Percentiles rank a stretch among this genome's conserved stretches.
These are phyloP conservation scores for Ceratocystis eucalypticola DNA, from an alignment of 2,329 filamentous ascomycete species.

Conservation along the genomic window DNA sequence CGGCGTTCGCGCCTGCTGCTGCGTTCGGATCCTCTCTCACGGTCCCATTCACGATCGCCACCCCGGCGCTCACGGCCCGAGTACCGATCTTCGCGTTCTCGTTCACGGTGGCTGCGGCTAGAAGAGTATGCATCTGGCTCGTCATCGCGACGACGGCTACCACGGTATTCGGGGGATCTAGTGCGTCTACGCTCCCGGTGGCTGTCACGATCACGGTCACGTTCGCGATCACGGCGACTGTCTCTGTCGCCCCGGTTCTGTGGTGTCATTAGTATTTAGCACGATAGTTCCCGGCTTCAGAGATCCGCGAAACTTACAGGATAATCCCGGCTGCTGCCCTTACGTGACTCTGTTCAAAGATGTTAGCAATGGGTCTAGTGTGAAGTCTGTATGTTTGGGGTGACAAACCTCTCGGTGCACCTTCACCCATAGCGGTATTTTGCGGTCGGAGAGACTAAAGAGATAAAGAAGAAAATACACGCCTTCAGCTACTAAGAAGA, in stretches of 20 bases:
- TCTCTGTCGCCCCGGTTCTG: constrained; percentile 27
- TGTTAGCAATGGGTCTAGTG: constrained; percentile 5
- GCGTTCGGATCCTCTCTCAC: constrained; percentile 45
- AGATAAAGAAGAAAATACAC: neutral
- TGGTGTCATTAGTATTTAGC: constrained; percentile 20
- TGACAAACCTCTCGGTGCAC: constrained; percentile 23
- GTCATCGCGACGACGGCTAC: constrained; percentile 57
- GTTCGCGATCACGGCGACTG: constrained; percentile 21
- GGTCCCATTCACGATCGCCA: constrained; percentile 64
- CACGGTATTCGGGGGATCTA: constrained; percentile 63
- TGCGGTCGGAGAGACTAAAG: neutral
- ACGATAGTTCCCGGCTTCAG: neutral
- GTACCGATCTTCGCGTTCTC: constrained; percentile 89
- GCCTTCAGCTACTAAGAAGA: neutral
- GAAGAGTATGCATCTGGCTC: constrained; percentile 83
- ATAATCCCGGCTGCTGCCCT: constrained; percentile 38
- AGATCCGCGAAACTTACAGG: constrained; percentile 29
- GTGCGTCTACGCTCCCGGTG: constrained; percentile 59
- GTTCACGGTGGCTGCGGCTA: constrained; percentile 80
- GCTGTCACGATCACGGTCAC: constrained; percentile 30
- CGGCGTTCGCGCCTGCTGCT: constrained; percentile 14
- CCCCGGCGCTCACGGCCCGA: constrained; percentile 48
- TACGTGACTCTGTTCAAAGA: constrained; percentile 33
- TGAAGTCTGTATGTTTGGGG: neutral
- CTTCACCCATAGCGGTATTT: constrained; percentile 56